Evolutionary conservation across 306 rosid species (phyloP).

Genomic region (Vigna angularis): DNA sequence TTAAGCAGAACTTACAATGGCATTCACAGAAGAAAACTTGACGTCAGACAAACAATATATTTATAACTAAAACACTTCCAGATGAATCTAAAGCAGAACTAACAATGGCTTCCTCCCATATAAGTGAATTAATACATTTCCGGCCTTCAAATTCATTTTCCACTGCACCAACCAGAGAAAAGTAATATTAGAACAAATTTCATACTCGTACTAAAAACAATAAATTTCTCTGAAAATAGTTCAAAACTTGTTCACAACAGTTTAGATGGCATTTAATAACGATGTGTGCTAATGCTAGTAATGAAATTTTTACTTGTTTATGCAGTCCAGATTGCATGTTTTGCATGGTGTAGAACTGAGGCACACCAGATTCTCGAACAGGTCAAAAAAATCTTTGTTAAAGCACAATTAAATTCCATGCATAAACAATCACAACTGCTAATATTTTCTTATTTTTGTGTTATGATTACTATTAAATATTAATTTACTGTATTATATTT

Average conservation of each 20-base stretch:
- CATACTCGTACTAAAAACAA: conserved; percentile 8
- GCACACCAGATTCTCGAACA: too few relatives aligned
- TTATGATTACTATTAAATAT: too few relatives aligned
- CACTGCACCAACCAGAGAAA: neutral
- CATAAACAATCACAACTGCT: neutral
- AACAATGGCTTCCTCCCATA: too few relatives aligned
- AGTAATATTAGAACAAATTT: conserved; percentile 6
- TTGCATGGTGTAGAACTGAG: too few relatives aligned
- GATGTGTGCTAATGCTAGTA: neutral
- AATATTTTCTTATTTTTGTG: neutral
- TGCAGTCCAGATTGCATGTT: neutral
- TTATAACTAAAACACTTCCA: too few relatives aligned
- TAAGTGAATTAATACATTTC: too few relatives aligned
- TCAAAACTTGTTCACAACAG: neutral
- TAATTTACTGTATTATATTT: neutral
- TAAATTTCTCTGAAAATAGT: neutral
- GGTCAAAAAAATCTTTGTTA: too few relatives aligned
- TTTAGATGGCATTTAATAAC: neutral
- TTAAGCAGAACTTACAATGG: too few relatives aligned
- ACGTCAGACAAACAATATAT: too few relatives aligned
- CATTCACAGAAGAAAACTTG: too few relatives aligned
- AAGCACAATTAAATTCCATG: neutral
- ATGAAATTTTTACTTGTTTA: conserved; percentile 20
- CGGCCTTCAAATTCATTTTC: neutral
- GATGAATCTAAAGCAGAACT: too few relatives aligned